These are phyloP conservation scores for Microsporum canis DNA, from an alignment of 2,329 filamentous ascomycete genomes.

Conservation along the genomic window DNA sequence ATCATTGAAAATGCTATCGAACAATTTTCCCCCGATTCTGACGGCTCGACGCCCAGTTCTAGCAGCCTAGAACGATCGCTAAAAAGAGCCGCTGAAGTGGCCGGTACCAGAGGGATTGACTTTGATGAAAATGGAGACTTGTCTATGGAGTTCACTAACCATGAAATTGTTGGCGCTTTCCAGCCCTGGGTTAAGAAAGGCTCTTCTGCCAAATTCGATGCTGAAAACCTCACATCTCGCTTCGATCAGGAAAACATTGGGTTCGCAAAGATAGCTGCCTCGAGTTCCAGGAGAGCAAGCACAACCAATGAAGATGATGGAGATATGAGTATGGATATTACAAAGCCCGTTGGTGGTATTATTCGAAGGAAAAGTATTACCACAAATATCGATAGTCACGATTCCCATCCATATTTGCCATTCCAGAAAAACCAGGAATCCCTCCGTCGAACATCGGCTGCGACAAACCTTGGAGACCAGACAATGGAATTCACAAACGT, in stretches of 20 bases:
- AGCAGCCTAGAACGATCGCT: conserved; percentile 69
- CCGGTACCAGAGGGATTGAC: conserved; percentile 59
- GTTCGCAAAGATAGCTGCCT: conserved; percentile 7
- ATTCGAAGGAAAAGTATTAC: conserved; percentile 36
- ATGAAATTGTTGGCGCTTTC: conserved; percentile 42
- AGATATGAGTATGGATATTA: conserved; percentile 92
- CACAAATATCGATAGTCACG: conserved; percentile 16
- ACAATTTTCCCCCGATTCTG: conserved; percentile 50
- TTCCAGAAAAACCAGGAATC: conserved; percentile 24
- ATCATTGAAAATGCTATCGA: conserved; percentile 68
- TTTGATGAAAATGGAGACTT: conserved; percentile 50
- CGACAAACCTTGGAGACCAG: conserved; percentile 36
- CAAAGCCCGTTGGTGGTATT: conserved; percentile 69
- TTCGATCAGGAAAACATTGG: conserved; percentile 38
- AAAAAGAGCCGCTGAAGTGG: conserved; percentile 60
- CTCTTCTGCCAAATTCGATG: conserved; percentile 32
- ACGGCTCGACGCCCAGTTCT: conserved; percentile 49
- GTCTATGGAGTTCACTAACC: conserved; percentile 67
- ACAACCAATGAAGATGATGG: conserved; percentile 40
- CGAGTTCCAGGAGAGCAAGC: neutral
- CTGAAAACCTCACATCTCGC: conserved; percentile 32
- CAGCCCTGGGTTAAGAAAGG: conserved; percentile 38
- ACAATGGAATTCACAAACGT: conserved; percentile 39
- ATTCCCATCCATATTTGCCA: conserved; percentile 22
- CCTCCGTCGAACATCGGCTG: conserved; percentile 33